Evolutionary conservation across 768 basidiomycete genomes (phyloP).

Genomic region (Mycena sanguinolenta): DNA sequence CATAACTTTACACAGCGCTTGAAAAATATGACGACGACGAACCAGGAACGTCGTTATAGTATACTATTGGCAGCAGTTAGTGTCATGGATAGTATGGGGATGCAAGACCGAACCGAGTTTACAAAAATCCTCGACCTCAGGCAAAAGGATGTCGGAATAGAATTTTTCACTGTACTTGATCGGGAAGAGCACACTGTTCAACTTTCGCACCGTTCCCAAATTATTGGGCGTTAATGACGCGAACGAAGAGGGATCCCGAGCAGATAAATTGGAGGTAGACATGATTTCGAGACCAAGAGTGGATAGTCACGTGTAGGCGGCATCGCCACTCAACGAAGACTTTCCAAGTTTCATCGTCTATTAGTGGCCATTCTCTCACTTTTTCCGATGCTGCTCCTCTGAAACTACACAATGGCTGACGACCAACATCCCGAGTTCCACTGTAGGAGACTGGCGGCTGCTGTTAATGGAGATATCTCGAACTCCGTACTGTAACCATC

Average conservation of each 20-base stretch:
- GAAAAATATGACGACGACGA: slow-evolving; percentile 23
- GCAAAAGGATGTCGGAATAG: slow-evolving; percentile 82
- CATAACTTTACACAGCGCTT: slow-evolving; percentile 33
- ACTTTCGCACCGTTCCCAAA: slow-evolving; percentile 80
- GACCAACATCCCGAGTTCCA: slow-evolving; percentile 4
- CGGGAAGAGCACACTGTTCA: slow-evolving; percentile 77
- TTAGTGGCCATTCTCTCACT: too few species aligned
- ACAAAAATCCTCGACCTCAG: slow-evolving; percentile 89
- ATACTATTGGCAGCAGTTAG: slow-evolving; percentile 63
- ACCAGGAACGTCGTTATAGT: slow-evolving; percentile 90
- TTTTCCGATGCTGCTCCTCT: too few species aligned
- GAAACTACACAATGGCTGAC: not conserved
- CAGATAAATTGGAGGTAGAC: not conserved
- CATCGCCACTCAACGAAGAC: too few species aligned
- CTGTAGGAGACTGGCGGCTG: not conserved
- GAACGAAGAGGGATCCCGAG: slow-evolving; percentile 62
- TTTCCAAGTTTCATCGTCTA: too few species aligned
- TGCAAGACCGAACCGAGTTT: slow-evolving; percentile 77
- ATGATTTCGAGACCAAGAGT: slow-evolving; percentile 31
- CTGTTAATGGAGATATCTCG: slow-evolving; percentile 17
- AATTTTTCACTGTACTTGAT: slow-evolving; percentile 92
- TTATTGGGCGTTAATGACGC: slow-evolving; percentile 85
- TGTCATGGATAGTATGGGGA: slow-evolving; percentile 28
- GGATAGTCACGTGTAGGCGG: not conserved
- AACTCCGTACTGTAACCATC: slow-evolving; percentile 10